These are phyloP conservation scores for Phytopythium aichiense DNA, from an alignment of 352 stramenopile genomes.

Conservation along the genomic window DNA sequence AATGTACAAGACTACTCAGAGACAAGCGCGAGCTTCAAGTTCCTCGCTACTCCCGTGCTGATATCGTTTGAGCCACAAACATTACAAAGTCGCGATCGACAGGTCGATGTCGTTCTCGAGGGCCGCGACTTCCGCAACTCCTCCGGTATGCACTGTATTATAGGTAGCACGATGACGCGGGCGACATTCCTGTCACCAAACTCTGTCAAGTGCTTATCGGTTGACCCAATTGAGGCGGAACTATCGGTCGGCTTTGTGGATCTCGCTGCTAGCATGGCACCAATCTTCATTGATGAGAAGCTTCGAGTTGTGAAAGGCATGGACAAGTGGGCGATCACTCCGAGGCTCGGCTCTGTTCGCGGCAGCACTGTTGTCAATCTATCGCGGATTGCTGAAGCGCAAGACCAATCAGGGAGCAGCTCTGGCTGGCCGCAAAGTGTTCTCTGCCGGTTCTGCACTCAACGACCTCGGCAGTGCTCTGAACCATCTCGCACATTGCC, in stretches of 20 bases:
- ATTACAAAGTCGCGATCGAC: slow-evolving; percentile 8
- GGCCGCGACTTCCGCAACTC: slow-evolving; percentile 38
- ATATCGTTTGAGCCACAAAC: slow-evolving; percentile 24
- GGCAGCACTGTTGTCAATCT: not conserved
- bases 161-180: slow-evolving; percentile 22
- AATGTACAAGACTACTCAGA: slow-evolving; percentile 51
- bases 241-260: slow-evolving; percentile 32
- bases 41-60: slow-evolving; percentile 26
- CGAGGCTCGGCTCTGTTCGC: not conserved
- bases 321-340: not conserved
- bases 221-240: slow-evolving; percentile 7
- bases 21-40: slow-evolving; percentile 28
- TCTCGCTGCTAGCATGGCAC: slow-evolving; percentile 20
- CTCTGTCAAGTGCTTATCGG: slow-evolving; percentile 15
- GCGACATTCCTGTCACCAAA: slow-evolving; percentile 19
- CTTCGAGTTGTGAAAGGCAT: slow-evolving; percentile 10
- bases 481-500: slow-evolving; percentile 5
- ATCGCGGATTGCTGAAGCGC: not conserved
- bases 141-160: slow-evolving; percentile 24
- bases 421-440: not conserved
- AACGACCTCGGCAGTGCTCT: slow-evolving; percentile 15
- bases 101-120: slow-evolving; percentile 13
- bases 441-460: slow-evolving; percentile 22
- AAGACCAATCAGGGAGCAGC: too few relatives aligned
- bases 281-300: slow-evolving; percentile 11